Base-by-base conservation (phyloP, 2,329 filamentous ascomycete species). In the Xenosphaeropsis pyriputrescens region DNA sequence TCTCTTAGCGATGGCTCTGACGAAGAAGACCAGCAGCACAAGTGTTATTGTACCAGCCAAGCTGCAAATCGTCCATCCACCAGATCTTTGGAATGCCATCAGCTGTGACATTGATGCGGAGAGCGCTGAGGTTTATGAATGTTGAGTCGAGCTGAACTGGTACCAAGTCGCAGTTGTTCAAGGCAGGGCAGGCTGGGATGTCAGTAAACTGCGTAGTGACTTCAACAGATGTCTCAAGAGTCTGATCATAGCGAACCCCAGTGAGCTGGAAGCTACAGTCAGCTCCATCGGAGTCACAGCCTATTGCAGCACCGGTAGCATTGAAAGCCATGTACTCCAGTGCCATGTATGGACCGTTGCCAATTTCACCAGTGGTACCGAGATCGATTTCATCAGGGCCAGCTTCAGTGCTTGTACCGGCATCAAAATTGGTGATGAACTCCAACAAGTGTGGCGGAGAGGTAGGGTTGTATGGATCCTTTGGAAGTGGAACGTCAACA, bases 31-130 rank as follows among this genome's bases (percentile, higher is more conserved):
- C 58, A 9, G 53, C 49, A 7, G 50, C 43, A 44, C 63, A 67
- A 33, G 46, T 53, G 39, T 60, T 57, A 46, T 67, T 52, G 26
- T 50, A 58, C 64, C 64, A 67, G 6, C 57, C 55, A 41, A 67
- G 46, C 5, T 52, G 41, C 18, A 67, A 39, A 45, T 68, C 59
- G 44, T 68, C 64, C 36, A 59, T 59, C 62, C 62, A 68, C 63
- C 64, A 67, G 8, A 50, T 52, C 40, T 50, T 54, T n/a, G 56
- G 48, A 26, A 57, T 39, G 3, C 48, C 51, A n/a, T 50, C 49
- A n/a, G 55, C 55, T n/a, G 55, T 57, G 11, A 60, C 48, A n/a
- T 58, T 56, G 32, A 67, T 51, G 7, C 55, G 54, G 46, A 69
- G 41, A 2, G 57, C 56, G 38, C 51, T 57, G 30, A 64, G 46